phyloP scores from a whole-genome alignment of 1,139 yeast species.

The Saccharomyces uvarum region DNA sequence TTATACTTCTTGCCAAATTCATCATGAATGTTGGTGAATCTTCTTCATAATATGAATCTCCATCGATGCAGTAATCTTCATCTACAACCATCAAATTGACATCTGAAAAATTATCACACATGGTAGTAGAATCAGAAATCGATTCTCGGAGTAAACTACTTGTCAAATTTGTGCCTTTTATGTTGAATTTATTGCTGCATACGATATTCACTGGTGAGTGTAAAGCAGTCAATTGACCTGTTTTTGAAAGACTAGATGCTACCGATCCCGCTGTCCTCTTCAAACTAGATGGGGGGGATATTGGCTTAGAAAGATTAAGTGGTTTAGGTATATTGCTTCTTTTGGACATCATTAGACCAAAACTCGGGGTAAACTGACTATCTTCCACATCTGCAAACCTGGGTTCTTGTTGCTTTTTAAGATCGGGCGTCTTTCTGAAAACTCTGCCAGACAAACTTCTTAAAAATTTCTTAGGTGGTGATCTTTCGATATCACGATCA shows the following conservation, averaged over 20 bases:
- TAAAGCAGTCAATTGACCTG: neutral
- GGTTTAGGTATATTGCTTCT: constrained; percentile 20
- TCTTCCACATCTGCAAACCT: neutral
- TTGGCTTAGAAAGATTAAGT: constrained; percentile 14
- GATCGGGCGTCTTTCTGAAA: constrained; percentile 15
- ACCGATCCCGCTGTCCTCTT: constrained; percentile 6
- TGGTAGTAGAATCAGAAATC: neutral
- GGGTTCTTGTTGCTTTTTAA: constrained; percentile 3
- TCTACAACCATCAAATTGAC: constrained; percentile 1
- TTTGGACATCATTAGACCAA: constrained; percentile 6
- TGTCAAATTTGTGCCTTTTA: constrained; percentile 5
- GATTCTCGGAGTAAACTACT: constrained; percentile 3
- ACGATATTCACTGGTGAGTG: constrained; percentile 9
- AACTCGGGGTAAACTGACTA: constrained; percentile 1
- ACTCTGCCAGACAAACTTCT: constrained; percentile 25
- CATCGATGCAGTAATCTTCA: constrained; percentile 7
- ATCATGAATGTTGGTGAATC: constrained; percentile 19
- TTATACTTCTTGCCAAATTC: neutral
- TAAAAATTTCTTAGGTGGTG: constrained; percentile 19
- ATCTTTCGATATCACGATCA: constrained; percentile 13
- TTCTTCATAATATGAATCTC: constrained; percentile 14
- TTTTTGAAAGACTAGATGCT: neutral
- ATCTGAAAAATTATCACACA: constrained; percentile 2
- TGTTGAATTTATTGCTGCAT: neutral
- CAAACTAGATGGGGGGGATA: constrained; percentile 18